phyloP scores from a whole-genome alignment of 805 yeast genomes.

The Suhomyces emberorum region DNA sequence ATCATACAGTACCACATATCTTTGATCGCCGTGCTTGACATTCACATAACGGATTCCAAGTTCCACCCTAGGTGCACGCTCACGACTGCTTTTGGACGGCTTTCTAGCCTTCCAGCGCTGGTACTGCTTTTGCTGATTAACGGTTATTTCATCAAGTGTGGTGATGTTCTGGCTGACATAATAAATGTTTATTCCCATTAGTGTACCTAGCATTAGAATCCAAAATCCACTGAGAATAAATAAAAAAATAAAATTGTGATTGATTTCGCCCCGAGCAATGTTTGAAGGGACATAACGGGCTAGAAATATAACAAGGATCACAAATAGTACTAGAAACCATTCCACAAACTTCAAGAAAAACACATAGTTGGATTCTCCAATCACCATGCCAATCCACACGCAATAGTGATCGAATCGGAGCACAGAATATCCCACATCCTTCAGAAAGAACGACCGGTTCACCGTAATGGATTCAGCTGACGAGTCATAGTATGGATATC shows the following conservation, averaged over 20 bases:
- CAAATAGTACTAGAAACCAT: conserved; percentile 34
- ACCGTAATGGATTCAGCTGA: conserved; percentile 63
- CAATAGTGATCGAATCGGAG: conserved; percentile 84
- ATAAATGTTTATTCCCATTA: conserved; percentile 41
- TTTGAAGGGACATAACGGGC: conserved; percentile 21
- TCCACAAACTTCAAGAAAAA: conserved; percentile 53
- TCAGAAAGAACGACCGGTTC: conserved; percentile 69
- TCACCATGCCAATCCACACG: conserved; percentile 66
- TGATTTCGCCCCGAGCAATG: conserved; percentile 22
- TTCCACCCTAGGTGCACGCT: conserved; percentile 21
- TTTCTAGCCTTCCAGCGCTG: conserved; percentile 19
- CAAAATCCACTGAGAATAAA: conserved; percentile 45
- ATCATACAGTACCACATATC: conserved; percentile 36
- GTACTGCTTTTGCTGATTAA: conserved; percentile 28
- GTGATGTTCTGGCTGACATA: conserved; percentile 50
- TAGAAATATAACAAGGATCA: conserved; percentile 25
- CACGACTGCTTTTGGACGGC: conserved; percentile 1
- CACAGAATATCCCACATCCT: conserved; percentile 53
- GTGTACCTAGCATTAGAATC: conserved; percentile 42
- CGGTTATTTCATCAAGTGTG: conserved; percentile 55
- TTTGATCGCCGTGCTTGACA: conserved; percentile 25
- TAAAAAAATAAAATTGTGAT: conserved; percentile 50
- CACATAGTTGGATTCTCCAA: conserved; percentile 66
- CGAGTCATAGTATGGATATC: conserved; percentile 76
- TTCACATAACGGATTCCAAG: conserved; percentile 43